Percentiles rank a stretch among this genome's conserved stretches.
Conservation (phyloP, 306 rosid genomes). For the Prunus armeniaca region DNA sequence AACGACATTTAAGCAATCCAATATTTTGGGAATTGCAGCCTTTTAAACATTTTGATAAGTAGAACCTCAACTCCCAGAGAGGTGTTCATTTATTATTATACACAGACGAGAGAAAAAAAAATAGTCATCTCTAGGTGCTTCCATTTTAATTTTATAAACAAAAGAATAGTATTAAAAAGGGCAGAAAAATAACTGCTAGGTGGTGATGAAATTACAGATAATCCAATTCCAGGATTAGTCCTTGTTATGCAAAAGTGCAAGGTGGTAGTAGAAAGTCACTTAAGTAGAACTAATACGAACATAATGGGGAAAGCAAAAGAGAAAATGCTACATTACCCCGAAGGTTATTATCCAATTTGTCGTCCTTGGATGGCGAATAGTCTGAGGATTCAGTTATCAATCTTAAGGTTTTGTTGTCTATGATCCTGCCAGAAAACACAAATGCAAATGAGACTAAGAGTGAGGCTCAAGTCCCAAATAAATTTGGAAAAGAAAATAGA, state of each 20-base stretch:
- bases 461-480: not conserved
- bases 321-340: constrained; percentile 62
- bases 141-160: not conserved
- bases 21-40: no score
- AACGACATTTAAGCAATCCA: not conserved
- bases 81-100: not conserved
- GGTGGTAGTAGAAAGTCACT: not conserved
- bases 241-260: not conserved
- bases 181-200: not conserved
- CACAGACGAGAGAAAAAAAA: no score
- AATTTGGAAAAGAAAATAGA: not conserved
- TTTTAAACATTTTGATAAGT: no score
- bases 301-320: not conserved
- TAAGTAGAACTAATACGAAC: not conserved
- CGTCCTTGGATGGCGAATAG: constrained; percentile 58
- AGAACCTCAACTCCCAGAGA: not conserved
- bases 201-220: not conserved
- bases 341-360: constrained; percentile 52
- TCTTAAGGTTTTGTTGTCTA: constrained; percentile 85
- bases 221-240: not conserved
- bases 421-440: constrained; percentile 58
- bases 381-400: constrained; percentile 69
- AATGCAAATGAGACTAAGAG: constrained; percentile 19
- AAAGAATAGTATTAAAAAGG: not conserved
- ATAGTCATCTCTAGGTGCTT: no score